Base-by-base conservation (phyloP, 1,284 basidiomycete species). In the Gomphus bonarii region DNA sequence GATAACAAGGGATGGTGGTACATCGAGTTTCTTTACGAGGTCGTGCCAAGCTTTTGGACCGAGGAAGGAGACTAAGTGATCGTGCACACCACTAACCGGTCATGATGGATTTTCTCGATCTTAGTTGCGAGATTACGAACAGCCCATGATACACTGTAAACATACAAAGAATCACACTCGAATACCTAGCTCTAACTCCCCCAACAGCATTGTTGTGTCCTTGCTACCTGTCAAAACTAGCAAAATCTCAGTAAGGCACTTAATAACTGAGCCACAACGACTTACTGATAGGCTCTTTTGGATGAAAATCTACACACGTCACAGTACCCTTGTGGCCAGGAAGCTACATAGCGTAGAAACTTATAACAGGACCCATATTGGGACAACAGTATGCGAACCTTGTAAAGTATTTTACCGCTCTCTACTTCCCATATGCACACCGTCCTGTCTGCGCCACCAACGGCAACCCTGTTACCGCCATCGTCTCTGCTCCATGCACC, bases 351-450 rank as follows among this genome's bases (percentile, higher is more conserved):
- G 57, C 50, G 59, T 22, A 31, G 14, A 33, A 49, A 22, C 28
- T 22, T 30, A n/a, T 36, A 44, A 36, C 43, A n/a, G 28, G 4
- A 48, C 8, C 22, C 50, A 5, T 12, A 43, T 42, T 6, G 11
- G 36, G 52, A 59, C 62, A n/a, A 20, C 8, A 38, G 36, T 18
- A 22, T 22, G 75, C 71, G 14, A 47, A 81, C 87, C 79, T 95
- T 95, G 75, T 95, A 95, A 63, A 87, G 67, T 9, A 94, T 82
- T 64, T 84, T 85, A 12, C 81, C 84, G 62, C 80, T 91, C 63
- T 95, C 90, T 1, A 93, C 90, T 22, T 95, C 92, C 92, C 93
- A 97, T 30, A 97, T 85, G 55, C 88, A 92, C 35, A 97, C 91
- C 75, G 83, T 88, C 58, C 88, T 73, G 67, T 91, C 88, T 1